Base-by-base conservation (phyloP, 371 early-diverging fungal species). In the Coemansia sp. region DNA sequence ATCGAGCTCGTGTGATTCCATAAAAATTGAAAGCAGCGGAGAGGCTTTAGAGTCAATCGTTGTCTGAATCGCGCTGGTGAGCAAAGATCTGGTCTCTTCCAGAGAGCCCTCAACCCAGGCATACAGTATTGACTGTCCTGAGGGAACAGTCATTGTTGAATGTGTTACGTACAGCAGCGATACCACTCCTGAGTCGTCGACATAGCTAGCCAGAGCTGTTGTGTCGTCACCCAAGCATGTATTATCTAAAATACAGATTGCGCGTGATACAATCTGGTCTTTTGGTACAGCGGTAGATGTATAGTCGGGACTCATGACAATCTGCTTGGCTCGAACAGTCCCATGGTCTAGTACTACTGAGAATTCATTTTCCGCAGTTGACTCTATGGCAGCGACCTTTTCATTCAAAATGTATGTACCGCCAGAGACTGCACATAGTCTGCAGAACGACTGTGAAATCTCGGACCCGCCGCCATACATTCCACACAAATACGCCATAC, bases 381-480 rank as follows among this genome's bases (percentile, higher is more conserved):
- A 20, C 39, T 40, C 59, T 33, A 80, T 47, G 1, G 56, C 11
- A 1, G 25, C 23, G 2, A 82, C 28, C 0, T 57, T 39, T 40
- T 69, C 78, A 23, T 85, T 83, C 20, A 96, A 82, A 60, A 96
- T 90, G 75, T 94, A 96, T 5, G 88, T 87, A 21, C 96, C 95
- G 39, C 95, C 95, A 70, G 90, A 89, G 0, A 96, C 96, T 12
- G 96, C 96, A 55, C 91, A 91, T 5, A 89, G 81, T 84, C 96
- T 85, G 79, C 95, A 95, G 77, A 96, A 96, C 1, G 94, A 90
- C 80, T 97, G 98, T 0, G 91, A 86, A 14, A 95, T 84, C 80
- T 97, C 96, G 42, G 93, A 91, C 11, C 90, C 92, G 18, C 92
- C 90, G 11, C 98, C 98, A 82, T 97, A 95, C 37, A 94, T 75